Conservation (phyloP, 345 rosid species). For the Lumnitzera littorea region DNA sequence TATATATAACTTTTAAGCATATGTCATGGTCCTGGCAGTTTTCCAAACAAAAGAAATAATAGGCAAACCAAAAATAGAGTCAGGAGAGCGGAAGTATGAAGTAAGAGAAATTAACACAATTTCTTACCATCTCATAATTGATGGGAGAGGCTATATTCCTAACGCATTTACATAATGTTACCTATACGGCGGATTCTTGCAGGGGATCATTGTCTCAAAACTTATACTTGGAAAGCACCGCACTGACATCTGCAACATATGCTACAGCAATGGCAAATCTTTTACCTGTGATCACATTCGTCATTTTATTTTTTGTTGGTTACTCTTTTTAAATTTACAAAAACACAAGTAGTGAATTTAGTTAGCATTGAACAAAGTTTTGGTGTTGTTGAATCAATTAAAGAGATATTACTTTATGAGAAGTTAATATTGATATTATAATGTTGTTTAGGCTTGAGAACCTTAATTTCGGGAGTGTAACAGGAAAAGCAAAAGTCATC, state of each 20-base stretch:
- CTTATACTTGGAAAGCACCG: constrained; percentile 32
- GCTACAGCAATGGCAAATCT: constrained; percentile 40
- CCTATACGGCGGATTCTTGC: not conserved
- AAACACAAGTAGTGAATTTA: too few species aligned
- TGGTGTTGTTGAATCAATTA: not conserved
- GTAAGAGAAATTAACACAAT: too few species aligned
- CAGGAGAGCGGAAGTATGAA: too few species aligned
- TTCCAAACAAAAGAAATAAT: too few species aligned
- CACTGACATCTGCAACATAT: constrained; percentile 45
- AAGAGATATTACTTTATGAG: not conserved
- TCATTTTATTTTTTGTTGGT: constrained; percentile 2
- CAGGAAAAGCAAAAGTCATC: constrained; percentile 40
- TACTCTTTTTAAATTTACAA: not conserved
- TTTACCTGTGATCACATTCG: constrained; percentile 39
- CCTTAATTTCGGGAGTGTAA: constrained; percentile 13
- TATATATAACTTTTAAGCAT: too few species aligned
- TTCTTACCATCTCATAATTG: too few species aligned
- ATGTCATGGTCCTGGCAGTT: too few species aligned
- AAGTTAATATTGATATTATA: not conserved
- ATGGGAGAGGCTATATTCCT: too few species aligned
- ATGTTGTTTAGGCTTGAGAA: constrained; percentile 34
- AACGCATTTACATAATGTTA: too few species aligned
- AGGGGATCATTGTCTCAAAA: constrained; percentile 33
- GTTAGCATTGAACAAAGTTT: not conserved
- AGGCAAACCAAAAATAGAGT: too few species aligned